Evolutionary conservation across 129 eudicot species (phyloP), one percentile per base, ranked within the genome.

Genomic region (Helichrysum umbraculigerum): DNA sequence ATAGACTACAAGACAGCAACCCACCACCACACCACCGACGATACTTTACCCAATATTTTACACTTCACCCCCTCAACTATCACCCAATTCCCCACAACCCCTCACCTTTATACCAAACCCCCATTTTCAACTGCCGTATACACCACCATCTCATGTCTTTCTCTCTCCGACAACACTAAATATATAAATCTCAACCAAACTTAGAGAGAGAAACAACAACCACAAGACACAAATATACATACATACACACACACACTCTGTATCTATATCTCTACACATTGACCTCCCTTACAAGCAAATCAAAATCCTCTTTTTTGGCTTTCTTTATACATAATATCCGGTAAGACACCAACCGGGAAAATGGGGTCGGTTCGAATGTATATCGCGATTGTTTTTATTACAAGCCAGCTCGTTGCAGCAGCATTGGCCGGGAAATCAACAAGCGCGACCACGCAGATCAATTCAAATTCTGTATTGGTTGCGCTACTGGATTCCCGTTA

Each of bases 401-500:
- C 73, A 8, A 10, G 56, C 10, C 78, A 72, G 42, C 47, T 79
- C 69, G 68, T 54, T 10, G 25, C n/a, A 11, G 68, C 80, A 44
- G 58, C 80, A 81, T 81, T 81, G 81, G 16, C 81, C 7, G 67
- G 7, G 30, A 75, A 67, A 50, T 25, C 84, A 8, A 16, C 39
- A 3, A 60, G 21, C 32, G 20, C 78, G 12, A 30, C 67, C 7
- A 32, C 60, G 15, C 90, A 80, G 11, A 77, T 86, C 60, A 86
- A 74, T 66, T 86, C 90, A 30, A 83, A 86, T 68, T 86, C 87
- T 0, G 87, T 86, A 28, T 71, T 86, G 37, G 87, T 86, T 21
- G 90, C 90, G 22, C 77, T 86, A 15, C 81, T 86, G 21, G 90
- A 86, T 54, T 86, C 90, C 7, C 85, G 65, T n/a, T 86, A 86